Evolutionary conservation across 2,329 filamentous ascomycete genomes (phyloP).

Genomic region (Aspergillus flavus): DNA sequence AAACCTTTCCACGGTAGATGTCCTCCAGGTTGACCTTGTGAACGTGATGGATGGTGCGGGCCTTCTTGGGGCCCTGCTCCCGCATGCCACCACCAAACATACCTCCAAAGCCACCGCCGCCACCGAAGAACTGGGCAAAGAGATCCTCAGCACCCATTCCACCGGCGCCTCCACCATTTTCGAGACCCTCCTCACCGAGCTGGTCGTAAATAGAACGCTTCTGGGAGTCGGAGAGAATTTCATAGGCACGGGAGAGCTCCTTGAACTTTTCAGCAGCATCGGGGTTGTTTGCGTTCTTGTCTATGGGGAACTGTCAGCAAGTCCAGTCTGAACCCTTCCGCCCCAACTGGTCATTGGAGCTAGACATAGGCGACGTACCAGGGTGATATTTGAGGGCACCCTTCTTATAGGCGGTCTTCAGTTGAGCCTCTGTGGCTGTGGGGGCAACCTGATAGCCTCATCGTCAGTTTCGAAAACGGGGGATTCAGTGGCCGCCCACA

Average conservation of each 20-base stretch:
- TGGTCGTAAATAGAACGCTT: constrained; percentile 94
- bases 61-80: constrained; percentile 82
- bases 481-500: neutral
- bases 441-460: constrained; percentile 66
- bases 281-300: constrained; percentile 96
- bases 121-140: constrained; percentile 95
- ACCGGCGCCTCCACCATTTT: constrained; percentile 75
- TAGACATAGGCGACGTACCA: constrained; percentile 62
- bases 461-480: constrained; percentile 23
- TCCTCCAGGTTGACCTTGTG: constrained; percentile 98
- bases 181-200: constrained; percentile 95
- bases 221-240: constrained; percentile 87
- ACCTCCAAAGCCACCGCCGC: constrained; percentile 70
- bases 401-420: constrained; percentile 96
- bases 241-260: constrained; percentile 93
- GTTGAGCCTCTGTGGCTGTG: constrained; percentile 77
- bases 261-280: constrained; percentile 98
- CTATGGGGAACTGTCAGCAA: constrained; percentile 48
- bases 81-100: constrained; percentile 81
- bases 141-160: constrained; percentile 96
- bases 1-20: constrained; percentile 96
- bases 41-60: constrained; percentile 94
- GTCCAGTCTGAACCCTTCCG: neutral
- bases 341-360: neutral
- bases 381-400: constrained; percentile 86